Evolutionary conservation across 148 eudicot species (phyloP), one percentile per base, ranked within the genome.

Genomic region (Nyssa sinensis): DNA sequence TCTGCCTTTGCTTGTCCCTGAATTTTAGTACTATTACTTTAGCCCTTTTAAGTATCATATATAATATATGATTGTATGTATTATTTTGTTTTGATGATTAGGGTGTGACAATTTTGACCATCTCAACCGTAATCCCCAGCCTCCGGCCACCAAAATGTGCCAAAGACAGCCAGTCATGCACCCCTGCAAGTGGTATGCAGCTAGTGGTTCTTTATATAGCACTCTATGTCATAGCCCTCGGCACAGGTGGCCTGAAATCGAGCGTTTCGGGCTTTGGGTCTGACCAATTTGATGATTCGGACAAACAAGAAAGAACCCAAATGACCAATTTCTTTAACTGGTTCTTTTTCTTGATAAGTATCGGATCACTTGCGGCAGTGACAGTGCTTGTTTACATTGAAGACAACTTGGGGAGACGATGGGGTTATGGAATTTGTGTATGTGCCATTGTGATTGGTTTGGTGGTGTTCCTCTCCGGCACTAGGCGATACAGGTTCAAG

Each of bases 261-360:
- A 89, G 98, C 41, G 98, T 93, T 16, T 91, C 97, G 1, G 98
- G 98, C 0, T 91, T 93, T 72, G 98, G 98, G 13, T 93, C 97
- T 3, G 98, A 93, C 73, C 98, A 93, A 66, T 93, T 86, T 51
- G 92, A 93, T 47, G 98, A 93, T 1, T 37, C 90, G 9, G 81
- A 91, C 79, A 78, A 80, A 59, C 77, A 75, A 30, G 98, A 93
- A 44, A 81, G 83, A 35, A 58, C 70, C 10, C 82, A 67, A 70
- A 91, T 91, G 96, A 66, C 82, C n/a, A 81, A 58, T 2, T 91
- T 91, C 80, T 89, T 91, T 80, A 87, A 81, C 55, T 91, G 96
- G 93, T 91, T 93, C 83, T 93, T 88, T 71, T 92, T 93, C 77
- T 86, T 93, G 70, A 91, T 93, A 16, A 90, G 89, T 29, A 64